Percentiles rank a stretch among this genome's conserved stretches.
Conservation (phyloP, 2,329 filamentous ascomycete genomes). For the Atkinsonella texensis region DNA sequence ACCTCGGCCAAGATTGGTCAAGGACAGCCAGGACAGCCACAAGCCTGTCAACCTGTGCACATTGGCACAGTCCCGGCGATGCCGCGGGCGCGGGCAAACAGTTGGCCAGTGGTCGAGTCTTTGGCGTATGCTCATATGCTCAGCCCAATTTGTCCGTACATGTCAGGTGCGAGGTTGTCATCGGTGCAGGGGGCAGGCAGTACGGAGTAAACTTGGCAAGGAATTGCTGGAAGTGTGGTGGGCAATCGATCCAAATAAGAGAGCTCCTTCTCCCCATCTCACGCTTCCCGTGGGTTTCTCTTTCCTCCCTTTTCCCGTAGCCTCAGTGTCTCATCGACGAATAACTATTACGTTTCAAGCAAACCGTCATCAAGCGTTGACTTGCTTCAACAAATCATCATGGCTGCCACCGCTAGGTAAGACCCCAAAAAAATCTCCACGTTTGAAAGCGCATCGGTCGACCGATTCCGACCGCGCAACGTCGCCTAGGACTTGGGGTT, state of each 20-base stretch:
- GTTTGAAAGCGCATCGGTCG: neutral
- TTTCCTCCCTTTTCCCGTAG: neutral
- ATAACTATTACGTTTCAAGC: neutral
- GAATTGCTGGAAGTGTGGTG: neutral
- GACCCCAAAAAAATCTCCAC: slow-evolving; percentile 10
- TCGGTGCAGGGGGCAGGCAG: neutral
- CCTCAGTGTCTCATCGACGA: neutral
- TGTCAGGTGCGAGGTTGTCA: neutral
- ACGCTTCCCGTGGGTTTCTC: neutral
- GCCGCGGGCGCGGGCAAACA: neutral
- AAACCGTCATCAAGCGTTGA: neutral
- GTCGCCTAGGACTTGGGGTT: neutral
- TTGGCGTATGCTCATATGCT: neutral
- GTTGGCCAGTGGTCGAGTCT: neutral
- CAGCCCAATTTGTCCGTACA: neutral
- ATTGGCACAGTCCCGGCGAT: neutral
- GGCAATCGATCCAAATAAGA: neutral
- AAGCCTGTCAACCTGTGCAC: too few species aligned
- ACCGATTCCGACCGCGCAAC: neutral
- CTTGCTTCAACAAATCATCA: slow-evolving; percentile 22
- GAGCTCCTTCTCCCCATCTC: neutral
- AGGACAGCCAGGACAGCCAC: neutral
- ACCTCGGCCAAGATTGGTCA: slow-evolving; percentile 1
- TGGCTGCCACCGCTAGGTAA: slow-evolving; percentile 50
- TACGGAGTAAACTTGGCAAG: neutral